phyloP scores from a whole-genome alignment of 2,329 filamentous ascomycete genomes.

The Cladosporium phlei region DNA sequence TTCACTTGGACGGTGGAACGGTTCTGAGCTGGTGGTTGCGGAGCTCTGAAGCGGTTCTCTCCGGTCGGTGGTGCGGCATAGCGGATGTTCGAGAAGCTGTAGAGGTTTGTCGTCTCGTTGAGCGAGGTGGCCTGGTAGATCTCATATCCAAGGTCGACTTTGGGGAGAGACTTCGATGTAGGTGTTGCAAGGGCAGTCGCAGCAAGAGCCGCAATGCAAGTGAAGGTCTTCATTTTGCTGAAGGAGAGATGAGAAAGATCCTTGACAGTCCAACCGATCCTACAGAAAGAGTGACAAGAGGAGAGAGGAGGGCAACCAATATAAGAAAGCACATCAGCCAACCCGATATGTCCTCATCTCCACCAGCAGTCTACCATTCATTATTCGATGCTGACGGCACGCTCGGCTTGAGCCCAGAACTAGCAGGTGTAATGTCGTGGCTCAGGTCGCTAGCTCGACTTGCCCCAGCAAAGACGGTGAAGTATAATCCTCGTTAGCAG shows the following conservation, averaged over 20 bases:
- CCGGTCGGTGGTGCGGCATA: constrained; percentile 52
- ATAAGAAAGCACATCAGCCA: too few relatives aligned
- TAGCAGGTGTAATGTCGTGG: too few relatives aligned
- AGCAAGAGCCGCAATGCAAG: background rate
- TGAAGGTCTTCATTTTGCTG: background rate
- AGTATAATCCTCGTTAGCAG: background rate
- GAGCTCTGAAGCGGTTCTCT: constrained; percentile 47
- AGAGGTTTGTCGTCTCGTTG: constrained; percentile 36
- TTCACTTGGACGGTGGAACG: constrained; percentile 44
- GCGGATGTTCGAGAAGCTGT: constrained; percentile 55
- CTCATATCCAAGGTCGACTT: constrained; percentile 52
- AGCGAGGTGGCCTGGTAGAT: constrained; percentile 45
- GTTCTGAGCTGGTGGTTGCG: constrained; percentile 37
- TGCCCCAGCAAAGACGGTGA: background rate
- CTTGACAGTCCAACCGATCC: too few relatives aligned
- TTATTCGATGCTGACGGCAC: too few relatives aligned
- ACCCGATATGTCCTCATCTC: too few relatives aligned
- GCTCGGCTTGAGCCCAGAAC: too few relatives aligned
- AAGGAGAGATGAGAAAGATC: too few relatives aligned
- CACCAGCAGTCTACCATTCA: too few relatives aligned
- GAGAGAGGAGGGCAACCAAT: too few relatives aligned
- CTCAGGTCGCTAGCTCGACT: constrained; percentile 2
- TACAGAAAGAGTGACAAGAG: too few relatives aligned
- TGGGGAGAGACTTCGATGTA: constrained; percentile 21
- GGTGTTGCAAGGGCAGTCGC: background rate